Evolutionary conservation across 257 asterid species (phyloP).

Genomic region (Echium plantagineum): DNA sequence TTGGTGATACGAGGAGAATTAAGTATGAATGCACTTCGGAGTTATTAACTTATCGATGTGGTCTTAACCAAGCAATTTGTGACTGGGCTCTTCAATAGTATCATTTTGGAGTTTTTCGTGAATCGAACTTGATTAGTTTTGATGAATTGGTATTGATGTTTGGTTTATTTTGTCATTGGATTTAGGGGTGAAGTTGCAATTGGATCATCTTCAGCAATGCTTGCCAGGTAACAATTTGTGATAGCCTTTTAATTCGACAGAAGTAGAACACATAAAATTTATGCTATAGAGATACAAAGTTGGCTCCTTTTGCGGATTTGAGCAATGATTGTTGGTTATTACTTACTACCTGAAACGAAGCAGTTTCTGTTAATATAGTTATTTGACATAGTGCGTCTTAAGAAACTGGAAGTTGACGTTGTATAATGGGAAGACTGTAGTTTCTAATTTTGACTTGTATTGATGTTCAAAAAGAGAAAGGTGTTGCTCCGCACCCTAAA

Average conservation of each 20-base stretch:
- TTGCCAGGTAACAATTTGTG: slow-evolving; percentile 55
- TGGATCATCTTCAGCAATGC: slow-evolving; percentile 89
- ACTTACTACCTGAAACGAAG: too few relatives aligned
- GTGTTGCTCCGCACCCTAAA: not conserved
- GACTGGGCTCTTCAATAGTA: not conserved
- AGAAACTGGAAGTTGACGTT: not conserved
- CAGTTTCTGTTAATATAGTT: not conserved
- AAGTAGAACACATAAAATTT: not conserved
- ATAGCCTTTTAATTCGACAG: not conserved
- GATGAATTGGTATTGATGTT: slow-evolving; percentile 10
- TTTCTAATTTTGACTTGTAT: not conserved
- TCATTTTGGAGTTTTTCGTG: slow-evolving; percentile 2
- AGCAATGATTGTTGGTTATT: not conserved
- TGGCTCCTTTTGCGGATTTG: not conserved
- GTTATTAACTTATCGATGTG: too few relatives aligned
- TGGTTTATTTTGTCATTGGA: slow-evolving; percentile 5
- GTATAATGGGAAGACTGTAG: not conserved
- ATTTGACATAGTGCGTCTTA: not conserved
- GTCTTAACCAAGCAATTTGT: too few relatives aligned
- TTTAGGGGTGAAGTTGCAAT: slow-evolving; percentile 79
- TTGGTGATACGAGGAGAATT: too few relatives aligned
- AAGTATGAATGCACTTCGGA: too few relatives aligned
- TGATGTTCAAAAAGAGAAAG: not conserved
- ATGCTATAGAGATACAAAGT: not conserved
- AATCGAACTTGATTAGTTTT: slow-evolving; percentile 4